Percentiles rank a stretch among this genome's conserved stretches.
phyloP scores from a whole-genome alignment of 305 asterid species.

The Euphrasia arctica region DNA sequence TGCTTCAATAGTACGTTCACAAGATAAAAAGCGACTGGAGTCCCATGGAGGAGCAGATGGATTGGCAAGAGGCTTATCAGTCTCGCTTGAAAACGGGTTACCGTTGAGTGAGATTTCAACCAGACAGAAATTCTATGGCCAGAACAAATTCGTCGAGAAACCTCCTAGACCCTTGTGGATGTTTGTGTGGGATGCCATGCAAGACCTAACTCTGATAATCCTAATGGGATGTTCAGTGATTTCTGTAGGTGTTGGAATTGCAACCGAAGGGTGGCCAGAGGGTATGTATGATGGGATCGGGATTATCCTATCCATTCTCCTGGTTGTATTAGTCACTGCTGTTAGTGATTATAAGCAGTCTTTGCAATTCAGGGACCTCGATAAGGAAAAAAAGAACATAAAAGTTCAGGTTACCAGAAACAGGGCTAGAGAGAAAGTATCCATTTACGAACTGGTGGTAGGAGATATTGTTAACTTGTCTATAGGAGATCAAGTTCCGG shows the following conservation, averaged over 20 bases:
- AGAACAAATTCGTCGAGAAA: conserved; percentile 55
- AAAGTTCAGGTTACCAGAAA: conserved; percentile 57
- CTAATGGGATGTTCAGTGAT: conserved; percentile 70
- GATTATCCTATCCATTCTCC: conserved; percentile 53
- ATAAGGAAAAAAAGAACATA: conserved; percentile 64
- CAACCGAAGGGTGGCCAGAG: conserved; percentile 83
- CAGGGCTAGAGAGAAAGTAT: conserved; percentile 46
- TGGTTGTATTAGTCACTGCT: conserved; percentile 77
- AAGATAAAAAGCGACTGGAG: conserved; percentile 47
- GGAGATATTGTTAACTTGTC: conserved; percentile 75
- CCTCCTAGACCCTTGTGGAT: conserved; percentile 66
- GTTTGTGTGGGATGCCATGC: conserved; percentile 79
- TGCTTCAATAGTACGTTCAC: conserved; percentile 55
- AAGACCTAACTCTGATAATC: conserved; percentile 67
- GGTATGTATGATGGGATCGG: conserved; percentile 82
- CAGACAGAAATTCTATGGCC: conserved; percentile 52
- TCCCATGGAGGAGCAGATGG: conserved; percentile 60
- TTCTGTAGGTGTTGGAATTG: conserved; percentile 67
- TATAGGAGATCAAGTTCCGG: conserved; percentile 80
- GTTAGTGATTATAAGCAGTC: conserved; percentile 77
- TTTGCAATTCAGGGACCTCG: conserved; percentile 72
- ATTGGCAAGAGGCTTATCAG: conserved; percentile 46
- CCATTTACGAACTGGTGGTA: conserved; percentile 62
- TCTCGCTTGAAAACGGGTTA: conserved; percentile 53
- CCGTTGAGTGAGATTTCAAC: conserved; percentile 36